A percentile compares a stretch with the other conserved stretches of the same genome.
phyloP scores from a whole-genome alignment of 1,284 basidiomycete genomes.

The Malassezia cuniculi region DNA sequence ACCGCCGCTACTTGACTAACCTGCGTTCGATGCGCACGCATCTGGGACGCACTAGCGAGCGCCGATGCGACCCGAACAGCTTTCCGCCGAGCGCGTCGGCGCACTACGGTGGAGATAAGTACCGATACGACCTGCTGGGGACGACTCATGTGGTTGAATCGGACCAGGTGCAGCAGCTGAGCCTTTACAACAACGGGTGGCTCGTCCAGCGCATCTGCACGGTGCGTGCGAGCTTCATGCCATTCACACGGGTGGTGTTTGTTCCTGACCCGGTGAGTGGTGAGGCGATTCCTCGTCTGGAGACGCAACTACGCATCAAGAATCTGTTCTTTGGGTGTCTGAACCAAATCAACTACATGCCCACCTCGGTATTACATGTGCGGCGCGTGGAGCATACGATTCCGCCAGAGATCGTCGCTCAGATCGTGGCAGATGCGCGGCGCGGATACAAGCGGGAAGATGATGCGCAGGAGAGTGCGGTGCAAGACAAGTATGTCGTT shows the following conservation, averaged over 20 bases:
- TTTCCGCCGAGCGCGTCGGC: no score
- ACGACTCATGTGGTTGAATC: slow-evolving; percentile 15
- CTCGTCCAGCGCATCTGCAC: slow-evolving; percentile 11
- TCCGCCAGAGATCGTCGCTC: no score
- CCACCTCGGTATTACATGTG: not conserved
- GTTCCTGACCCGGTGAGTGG: not conserved
- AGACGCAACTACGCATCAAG: slow-evolving; percentile 10
- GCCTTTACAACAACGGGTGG: slow-evolving; percentile 16
- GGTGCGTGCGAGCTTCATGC: slow-evolving; percentile 6
- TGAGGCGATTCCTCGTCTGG: not conserved
- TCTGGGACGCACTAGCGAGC: slow-evolving; percentile 7
- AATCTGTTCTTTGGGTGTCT: slow-evolving; percentile 7
- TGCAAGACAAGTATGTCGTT: no score
- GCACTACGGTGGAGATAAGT: no score
- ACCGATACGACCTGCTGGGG: not conserved
- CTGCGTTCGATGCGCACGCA: slow-evolving; percentile 2
- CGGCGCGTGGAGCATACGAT: no score
- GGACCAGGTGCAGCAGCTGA: slow-evolving; percentile 7
- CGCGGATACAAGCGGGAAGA: no score
- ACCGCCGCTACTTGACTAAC: slow-evolving; percentile 3
- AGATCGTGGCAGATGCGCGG: no score
- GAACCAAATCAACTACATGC: slow-evolving; percentile 4
- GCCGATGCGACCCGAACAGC: slow-evolving; percentile 2
- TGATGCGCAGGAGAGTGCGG: no score
- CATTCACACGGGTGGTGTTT: slow-evolving; percentile 7